phyloP scores from a whole-genome alignment of 371 early-diverging fungal species.

The Mortierella sp. region DNA sequence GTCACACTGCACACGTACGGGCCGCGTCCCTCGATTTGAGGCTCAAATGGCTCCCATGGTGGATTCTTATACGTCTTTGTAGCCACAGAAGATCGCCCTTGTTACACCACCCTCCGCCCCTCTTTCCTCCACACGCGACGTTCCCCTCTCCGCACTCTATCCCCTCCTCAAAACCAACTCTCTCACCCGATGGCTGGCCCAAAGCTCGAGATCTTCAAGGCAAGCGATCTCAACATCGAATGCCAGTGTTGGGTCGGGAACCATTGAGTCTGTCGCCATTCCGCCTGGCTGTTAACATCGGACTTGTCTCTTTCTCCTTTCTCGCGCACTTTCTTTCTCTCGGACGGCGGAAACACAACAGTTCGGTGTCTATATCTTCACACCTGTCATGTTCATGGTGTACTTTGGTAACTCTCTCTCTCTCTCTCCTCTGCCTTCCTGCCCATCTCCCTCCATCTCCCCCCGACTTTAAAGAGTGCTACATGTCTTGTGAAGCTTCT shows the following conservation, averaged over 20 bases:
- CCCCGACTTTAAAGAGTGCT: too few relatives aligned
- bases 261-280: too few relatives aligned
- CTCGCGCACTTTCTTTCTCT: background rate
- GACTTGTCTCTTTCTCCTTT: background rate
- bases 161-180: conserved; percentile 5
- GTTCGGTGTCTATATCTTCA: conserved; percentile 54
- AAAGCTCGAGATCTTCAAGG: conserved; percentile 54
- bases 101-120: background rate
- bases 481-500: too few relatives aligned
- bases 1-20: background rate
- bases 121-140: background rate
- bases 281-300: too few relatives aligned
- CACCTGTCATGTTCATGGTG: conserved; percentile 55
- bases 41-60: background rate
- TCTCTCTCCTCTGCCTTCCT: background rate
- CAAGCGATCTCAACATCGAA: conserved; percentile 4
- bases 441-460: background rate
- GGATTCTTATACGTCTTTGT: conserved; percentile 1
- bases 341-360: conserved; percentile 8
- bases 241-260: too few relatives aligned
- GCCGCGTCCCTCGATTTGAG: background rate
- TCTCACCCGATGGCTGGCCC: conserved; percentile 35
- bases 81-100: background rate
- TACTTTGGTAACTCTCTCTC: conserved; percentile 38
- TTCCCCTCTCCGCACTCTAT: conserved; percentile 1